Evolutionary conservation across 345 rosid genomes (phyloP), one percentile per base, ranked within the genome.

Genomic region (Pistacia vera): DNA sequence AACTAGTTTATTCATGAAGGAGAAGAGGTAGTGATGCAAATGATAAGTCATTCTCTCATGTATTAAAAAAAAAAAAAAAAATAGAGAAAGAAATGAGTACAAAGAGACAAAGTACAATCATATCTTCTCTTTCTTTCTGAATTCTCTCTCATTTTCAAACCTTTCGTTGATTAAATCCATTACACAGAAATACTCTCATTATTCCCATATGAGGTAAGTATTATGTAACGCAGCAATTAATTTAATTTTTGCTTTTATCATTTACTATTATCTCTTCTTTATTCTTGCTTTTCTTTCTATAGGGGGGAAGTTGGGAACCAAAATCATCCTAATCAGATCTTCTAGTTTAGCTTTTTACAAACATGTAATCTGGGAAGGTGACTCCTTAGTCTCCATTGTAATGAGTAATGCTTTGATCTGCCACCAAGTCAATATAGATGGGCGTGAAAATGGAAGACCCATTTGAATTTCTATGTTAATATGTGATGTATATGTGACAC

Each of bases 321-420:
- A 65, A 80, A 88, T 82, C 74, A 84, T 84, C 72, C 78, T 30
- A 62, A 46, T 72, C 58, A 80, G 88, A 87, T 87, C 60, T 82
- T 69, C 77, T 68, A 82, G 87, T 75, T 68, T 60, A 49, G 84
- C 88, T 85, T 83, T 87, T 81, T 44, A 80, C 71, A 16, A 81
- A 83, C 90, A 87, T 83, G 83, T 56, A 67, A 85, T 85, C 85
- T 68, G 16, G 18, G 66, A 68, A 72, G 85, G 48, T 76, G 83
- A 72, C 84, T 67, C 46, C 59, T 33, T 72, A 73, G 86, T 83
- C 85, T 74, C 63, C 77, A 54, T 0, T 8, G 71, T 77, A 75
- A 87, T 87, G 84, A 87, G 88, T 81, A 70, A 44, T 63, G 52
- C 28, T 78, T 83, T 81, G 83, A 81, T 73, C 52, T 71, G 16